Base-by-base conservation (phyloP, 2,329 filamentous ascomycete species). In the Cercospora berteroae region DNA sequence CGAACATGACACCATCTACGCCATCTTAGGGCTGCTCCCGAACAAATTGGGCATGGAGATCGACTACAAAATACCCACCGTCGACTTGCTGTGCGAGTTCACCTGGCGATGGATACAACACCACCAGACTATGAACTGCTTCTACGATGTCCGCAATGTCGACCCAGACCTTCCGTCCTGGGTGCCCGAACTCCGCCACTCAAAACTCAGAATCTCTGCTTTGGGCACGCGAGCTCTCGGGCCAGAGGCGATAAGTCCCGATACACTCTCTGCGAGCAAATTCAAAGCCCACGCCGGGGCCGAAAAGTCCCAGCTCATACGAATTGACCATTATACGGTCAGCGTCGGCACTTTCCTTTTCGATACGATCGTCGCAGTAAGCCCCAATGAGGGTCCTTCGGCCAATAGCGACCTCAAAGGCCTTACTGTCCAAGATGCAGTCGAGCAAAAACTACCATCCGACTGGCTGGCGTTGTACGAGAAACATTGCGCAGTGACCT, bases 71-170 rank as follows among this genome's bases (percentile, higher is more conserved):
- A 9, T 55, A 42, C 64, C 64, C n/a, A 36, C 61, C 6, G 18
- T 55, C 7, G 48, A 61, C 20, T 9, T 65, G 3, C 44, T 65
- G 16, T 55, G 36, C 29, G 64, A 65, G 6, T 65, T 60, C 31
- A 59, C 58, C 13, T 65, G 44, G 20, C 57, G 64, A 1, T 60
- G 57, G 57, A 60, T 65, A 10, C n/a, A 50, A 10, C n/a, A 65
- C 5, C 42, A 9, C 2, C 44, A 60, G 12, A 60, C 20, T 23
- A 9, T 61, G 13, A 61, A 65, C 36, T 16, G 52, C 39, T 56
- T 65, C n/a, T 65, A 65, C 56, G 44, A 56, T 18, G 57, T 60
- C n/a, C 56, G 64, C 7, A 60, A 60, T 25, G 31, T 59, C 18
- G 64, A 65, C 33, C 25, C 57, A 13, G 18, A 42, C n/a, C 29